Percentiles rank a stretch among this genome's conserved stretches.
These are phyloP conservation scores for Ensete glaucum DNA, from an alignment of 176 grass and related monocot genomes.

Conservation along the genomic window DNA sequence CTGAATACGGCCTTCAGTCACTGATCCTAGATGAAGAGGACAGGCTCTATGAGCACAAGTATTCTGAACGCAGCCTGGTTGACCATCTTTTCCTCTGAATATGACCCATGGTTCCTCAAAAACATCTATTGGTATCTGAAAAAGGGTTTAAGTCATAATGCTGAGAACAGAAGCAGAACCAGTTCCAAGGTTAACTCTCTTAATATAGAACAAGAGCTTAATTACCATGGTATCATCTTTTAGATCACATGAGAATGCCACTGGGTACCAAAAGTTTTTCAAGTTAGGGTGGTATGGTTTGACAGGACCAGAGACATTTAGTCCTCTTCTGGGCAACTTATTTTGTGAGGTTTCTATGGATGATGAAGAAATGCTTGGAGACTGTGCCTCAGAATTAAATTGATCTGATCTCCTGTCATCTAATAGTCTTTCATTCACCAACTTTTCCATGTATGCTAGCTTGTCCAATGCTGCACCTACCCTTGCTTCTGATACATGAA, in stretches of 20 bases:
- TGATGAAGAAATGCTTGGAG: slow-evolving; percentile 44
- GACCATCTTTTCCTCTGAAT: slow-evolving; percentile 81
- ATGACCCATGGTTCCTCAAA: slow-evolving; percentile 96
- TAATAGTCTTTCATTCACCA: slow-evolving; percentile 62
- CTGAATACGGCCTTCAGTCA: slow-evolving; percentile 78
- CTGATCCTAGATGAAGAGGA: slow-evolving; percentile 89
- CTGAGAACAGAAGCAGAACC: not conserved
- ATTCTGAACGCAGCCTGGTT: slow-evolving; percentile 85
- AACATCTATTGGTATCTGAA: slow-evolving; percentile 88
- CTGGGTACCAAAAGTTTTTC: slow-evolving; percentile 97
- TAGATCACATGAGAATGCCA: slow-evolving; percentile 83
- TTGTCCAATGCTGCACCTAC: slow-evolving; percentile 67
- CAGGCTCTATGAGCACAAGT: slow-evolving; percentile 98
- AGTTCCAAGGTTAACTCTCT: not conserved
- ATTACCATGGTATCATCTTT: slow-evolving; percentile 95
- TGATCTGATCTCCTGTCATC: slow-evolving; percentile 31
- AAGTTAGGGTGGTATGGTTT: slow-evolving; percentile 59
- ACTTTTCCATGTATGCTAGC: slow-evolving; percentile 65
- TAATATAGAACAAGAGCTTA: not conserved
- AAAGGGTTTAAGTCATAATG: not conserved
- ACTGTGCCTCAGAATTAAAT: slow-evolving; percentile 31
- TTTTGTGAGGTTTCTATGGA: slow-evolving; percentile 7
- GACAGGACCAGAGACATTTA: slow-evolving; percentile 73
- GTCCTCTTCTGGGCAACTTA: slow-evolving; percentile 29
- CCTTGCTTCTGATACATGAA: slow-evolving; percentile 67